Percentiles rank a stretch among this genome's conserved stretches.
phyloP scores from a whole-genome alignment of 176 grass and related monocot species.

The Zoysia japonica region DNA sequence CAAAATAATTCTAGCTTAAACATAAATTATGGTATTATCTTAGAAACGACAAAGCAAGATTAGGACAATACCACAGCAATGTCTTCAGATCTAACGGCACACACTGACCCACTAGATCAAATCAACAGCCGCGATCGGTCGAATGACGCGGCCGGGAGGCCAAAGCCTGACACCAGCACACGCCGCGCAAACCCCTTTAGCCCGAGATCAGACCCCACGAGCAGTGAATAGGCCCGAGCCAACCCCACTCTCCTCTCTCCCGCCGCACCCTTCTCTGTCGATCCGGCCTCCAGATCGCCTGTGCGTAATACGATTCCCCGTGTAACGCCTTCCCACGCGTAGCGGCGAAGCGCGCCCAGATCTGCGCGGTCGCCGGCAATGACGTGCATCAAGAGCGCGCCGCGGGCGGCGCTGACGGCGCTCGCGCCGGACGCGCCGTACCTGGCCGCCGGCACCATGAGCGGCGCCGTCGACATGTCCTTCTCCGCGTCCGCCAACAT shows the following conservation, averaged over 20 bases:
- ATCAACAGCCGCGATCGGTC: background rate
- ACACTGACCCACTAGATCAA: background rate
- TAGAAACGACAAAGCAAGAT: too few species aligned
- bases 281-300: constrained; percentile 43
- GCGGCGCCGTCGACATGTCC: constrained; percentile 72
- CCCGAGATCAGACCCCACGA: constrained; percentile 39
- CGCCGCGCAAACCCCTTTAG: background rate
- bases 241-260: constrained; percentile 13
- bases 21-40: too few species aligned
- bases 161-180: too few species aligned
- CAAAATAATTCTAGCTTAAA: too few species aligned
- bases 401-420: constrained; percentile 84
- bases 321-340: constrained; percentile 20
- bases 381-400: constrained; percentile 98
- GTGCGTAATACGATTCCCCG: constrained; percentile 1
- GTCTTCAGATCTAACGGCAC: constrained; percentile 8
- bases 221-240: constrained; percentile 21
- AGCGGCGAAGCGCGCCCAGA: constrained; percentile 44
- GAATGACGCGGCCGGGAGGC: background rate
- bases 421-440: constrained; percentile 85
- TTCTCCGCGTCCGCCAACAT: constrained; percentile 91
- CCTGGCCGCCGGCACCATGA: constrained; percentile 92
- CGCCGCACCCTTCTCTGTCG: background rate
- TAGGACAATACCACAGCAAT: too few species aligned
- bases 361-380: constrained; percentile 58